Evolutionary conservation across 495 filamentous ascomycete species (phyloP).

Genomic region (Cairneyella variabilis): DNA sequence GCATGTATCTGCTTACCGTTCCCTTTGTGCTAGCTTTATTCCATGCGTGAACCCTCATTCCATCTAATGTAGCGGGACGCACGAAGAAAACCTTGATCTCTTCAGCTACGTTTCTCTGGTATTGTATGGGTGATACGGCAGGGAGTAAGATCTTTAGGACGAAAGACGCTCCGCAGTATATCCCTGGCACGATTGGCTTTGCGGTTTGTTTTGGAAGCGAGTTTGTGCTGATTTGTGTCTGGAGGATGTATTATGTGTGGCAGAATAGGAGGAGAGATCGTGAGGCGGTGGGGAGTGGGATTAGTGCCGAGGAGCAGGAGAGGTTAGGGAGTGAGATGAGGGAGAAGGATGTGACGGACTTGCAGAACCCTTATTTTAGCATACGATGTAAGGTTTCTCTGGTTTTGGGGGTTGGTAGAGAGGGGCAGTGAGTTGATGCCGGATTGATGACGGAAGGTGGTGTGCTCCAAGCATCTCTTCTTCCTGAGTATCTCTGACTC

Average conservation of each 20-base stretch:
- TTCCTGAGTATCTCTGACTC: no score
- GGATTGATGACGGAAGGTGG: no score
- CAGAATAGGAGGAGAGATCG: constrained; percentile 58
- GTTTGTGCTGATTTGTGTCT: constrained; percentile 49
- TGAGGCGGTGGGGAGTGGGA: constrained; percentile 34
- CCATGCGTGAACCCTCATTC: constrained; percentile 5
- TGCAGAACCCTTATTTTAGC: constrained; percentile 10
- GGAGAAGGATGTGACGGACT: constrained; percentile 19
- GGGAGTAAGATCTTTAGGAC: constrained; percentile 25
- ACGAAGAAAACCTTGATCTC: constrained; percentile 65
- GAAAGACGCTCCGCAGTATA: constrained; percentile 45
- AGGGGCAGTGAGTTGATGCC: no score
- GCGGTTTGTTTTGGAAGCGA: constrained; percentile 56
- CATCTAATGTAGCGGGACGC: constrained; percentile 9
- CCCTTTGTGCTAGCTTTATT: constrained; percentile 3
- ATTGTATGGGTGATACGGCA: constrained; percentile 30
- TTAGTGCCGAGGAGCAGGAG: constrained; percentile 48
- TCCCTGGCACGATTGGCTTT: constrained; percentile 62
- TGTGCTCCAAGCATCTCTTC: no score
- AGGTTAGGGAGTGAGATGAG: constrained; percentile 50
- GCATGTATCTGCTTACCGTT: constrained; percentile 1
- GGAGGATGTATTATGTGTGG: constrained; percentile 53
- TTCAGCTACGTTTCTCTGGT: constrained; percentile 50
- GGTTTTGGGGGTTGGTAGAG: no score
- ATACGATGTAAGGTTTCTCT: neutral